A percentile compares a stretch with the other conserved stretches of the same genome.
Evolutionary conservation across 2,329 filamentous ascomycete genomes (phyloP).

Genomic region (Aureobasidium sp.): DNA sequence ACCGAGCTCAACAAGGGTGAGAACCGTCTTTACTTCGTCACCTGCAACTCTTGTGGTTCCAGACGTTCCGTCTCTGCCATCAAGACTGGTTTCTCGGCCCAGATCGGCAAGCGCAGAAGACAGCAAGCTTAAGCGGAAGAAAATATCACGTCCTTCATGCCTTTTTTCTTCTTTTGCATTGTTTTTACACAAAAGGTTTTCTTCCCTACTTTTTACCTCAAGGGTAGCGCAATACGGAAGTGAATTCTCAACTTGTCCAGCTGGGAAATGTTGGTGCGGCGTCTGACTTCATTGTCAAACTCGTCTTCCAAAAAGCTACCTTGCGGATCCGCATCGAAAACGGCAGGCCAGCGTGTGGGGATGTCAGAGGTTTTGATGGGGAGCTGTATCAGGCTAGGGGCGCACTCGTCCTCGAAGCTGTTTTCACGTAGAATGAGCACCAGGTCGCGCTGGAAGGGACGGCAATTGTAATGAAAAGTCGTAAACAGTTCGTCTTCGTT

Average conservation of each 20-base stretch:
- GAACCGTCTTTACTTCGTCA: conserved; percentile 98
- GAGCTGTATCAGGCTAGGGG: conserved; percentile 27
- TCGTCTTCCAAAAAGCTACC: background rate
- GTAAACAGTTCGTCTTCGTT: conserved; percentile 32
- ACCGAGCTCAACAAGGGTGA: conserved; percentile 98
- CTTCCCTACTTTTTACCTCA: background rate
- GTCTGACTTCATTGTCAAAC: background rate
- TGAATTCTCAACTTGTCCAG: conserved; percentile 13
- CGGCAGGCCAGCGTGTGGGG: background rate
- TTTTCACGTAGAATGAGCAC: conserved; percentile 33
- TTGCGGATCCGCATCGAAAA: background rate
- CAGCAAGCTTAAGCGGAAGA: conserved; percentile 60
- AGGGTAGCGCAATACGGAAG: conserved; percentile 2
- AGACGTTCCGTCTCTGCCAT: conserved; percentile 89
- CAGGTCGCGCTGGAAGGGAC: conserved; percentile 36
- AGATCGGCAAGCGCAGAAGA: conserved; percentile 98
- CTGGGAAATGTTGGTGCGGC: conserved; percentile 4
- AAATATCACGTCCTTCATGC: background rate
- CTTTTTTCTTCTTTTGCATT: background rate
- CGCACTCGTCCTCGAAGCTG: conserved; percentile 33
- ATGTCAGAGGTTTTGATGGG: conserved; percentile 21
- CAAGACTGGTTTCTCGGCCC: conserved; percentile 99
- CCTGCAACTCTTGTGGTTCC: conserved; percentile 66
- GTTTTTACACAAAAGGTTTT: background rate
- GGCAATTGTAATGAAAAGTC: conserved; percentile 30